Evolutionary conservation across 208 protist genomes (phyloP).

Genomic region (Crithidia fasciculata): DNA sequence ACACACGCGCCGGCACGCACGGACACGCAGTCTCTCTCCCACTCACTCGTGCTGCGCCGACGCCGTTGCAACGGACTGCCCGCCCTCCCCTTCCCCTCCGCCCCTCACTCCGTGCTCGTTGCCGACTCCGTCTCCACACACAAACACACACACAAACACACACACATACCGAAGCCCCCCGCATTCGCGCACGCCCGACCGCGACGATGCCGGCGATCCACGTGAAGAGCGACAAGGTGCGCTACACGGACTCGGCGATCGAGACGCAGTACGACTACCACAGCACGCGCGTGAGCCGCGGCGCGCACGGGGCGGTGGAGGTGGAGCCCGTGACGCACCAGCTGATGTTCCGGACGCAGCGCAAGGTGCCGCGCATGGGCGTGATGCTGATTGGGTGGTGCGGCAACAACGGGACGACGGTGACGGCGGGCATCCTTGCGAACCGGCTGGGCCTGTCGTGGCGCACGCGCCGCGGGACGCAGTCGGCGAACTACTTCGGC

Average conservation of each 20-base stretch:
- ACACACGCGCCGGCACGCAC: too few species aligned
- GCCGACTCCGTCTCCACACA: too few species aligned
- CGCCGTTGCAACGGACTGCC: too few species aligned
- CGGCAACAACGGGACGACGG: slow-evolving; percentile 99
- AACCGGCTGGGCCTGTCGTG: slow-evolving; percentile 95
- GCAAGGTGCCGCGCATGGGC: slow-evolving; percentile 85
- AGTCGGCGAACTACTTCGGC: slow-evolving; percentile 97
- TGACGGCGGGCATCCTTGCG: slow-evolving; percentile 96
- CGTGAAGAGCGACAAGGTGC: slow-evolving; percentile 62
- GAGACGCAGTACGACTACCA: slow-evolving; percentile 85
- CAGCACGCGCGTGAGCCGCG: slow-evolving; percentile 64
- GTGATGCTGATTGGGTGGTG: slow-evolving; percentile 97
- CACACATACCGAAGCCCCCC: too few species aligned
- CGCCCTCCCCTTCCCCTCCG: too few species aligned
- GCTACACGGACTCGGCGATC: slow-evolving; percentile 85
- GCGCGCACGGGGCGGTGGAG: slow-evolving; percentile 44
- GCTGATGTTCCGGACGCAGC: slow-evolving; percentile 92
- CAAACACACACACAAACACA: too few species aligned
- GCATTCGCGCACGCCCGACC: too few species aligned
- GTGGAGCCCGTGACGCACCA: slow-evolving; percentile 71
- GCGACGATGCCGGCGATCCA: slow-evolving; percentile 47
- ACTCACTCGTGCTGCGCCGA: too few species aligned
- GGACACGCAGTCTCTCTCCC: too few species aligned
- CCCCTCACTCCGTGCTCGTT: too few species aligned
- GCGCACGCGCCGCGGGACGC: slow-evolving; percentile 91